These are phyloP conservation scores for Trifolium subterraneum DNA, from an alignment of 306 rosid species.

Conservation along the genomic window DNA sequence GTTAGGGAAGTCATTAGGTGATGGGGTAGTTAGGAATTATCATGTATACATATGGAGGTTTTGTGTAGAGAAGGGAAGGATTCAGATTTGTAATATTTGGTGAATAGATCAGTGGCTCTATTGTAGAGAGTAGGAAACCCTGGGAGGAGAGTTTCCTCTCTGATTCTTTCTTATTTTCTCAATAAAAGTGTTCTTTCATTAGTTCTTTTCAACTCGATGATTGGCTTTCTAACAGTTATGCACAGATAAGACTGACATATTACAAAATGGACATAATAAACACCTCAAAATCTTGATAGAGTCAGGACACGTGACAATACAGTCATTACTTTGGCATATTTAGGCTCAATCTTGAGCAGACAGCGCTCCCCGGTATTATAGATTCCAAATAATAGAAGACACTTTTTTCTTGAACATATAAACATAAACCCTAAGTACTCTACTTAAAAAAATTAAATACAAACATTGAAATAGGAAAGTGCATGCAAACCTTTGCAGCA, in stretches of 20 bases:
- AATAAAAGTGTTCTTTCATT: not conserved
- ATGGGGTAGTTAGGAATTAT: not conserved
- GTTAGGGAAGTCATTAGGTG: not conserved
- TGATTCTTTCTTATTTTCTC: constrained; percentile 1
- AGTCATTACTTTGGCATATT: constrained; percentile 22
- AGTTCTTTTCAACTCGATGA: not conserved
- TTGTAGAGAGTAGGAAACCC: constrained; percentile 1
- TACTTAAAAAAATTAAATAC: constrained; percentile 12
- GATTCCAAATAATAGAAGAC: constrained; percentile 13
- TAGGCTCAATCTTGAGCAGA: constrained; percentile 14
- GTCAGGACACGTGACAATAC: not conserved
- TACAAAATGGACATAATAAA: constrained; percentile 26
- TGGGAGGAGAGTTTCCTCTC: not conserved
- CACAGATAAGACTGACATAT: constrained; percentile 3
- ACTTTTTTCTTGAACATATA: not conserved
- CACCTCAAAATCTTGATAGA: constrained; percentile 16
- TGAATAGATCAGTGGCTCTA: constrained; percentile 2
- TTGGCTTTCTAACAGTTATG: constrained; percentile 8
- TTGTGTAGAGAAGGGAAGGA: not conserved
- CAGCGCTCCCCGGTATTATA: constrained; percentile 10
- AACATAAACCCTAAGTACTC: constrained; percentile 21
- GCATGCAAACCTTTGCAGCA: constrained; percentile 80
- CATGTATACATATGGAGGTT: not conserved
- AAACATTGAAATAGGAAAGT: constrained; percentile 21
- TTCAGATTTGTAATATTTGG: not conserved